Evolutionary conservation across 2,329 filamentous ascomycete species (phyloP).

Genomic region (Hypoxylon sp.): DNA sequence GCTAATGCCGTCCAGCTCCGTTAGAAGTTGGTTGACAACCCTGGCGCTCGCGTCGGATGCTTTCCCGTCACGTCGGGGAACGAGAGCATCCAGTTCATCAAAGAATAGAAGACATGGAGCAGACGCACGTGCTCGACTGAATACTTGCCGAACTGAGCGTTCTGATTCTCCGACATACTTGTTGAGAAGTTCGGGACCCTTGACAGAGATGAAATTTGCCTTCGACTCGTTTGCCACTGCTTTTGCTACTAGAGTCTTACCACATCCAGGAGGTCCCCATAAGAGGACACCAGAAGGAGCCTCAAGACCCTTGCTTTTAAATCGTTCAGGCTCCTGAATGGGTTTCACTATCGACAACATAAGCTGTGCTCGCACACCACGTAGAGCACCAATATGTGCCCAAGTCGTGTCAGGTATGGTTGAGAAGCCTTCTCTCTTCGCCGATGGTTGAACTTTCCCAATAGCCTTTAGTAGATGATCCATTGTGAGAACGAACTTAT

Average conservation of each 20-base stretch:
- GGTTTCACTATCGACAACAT: slow-evolving; percentile 89
- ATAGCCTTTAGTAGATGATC: slow-evolving; percentile 82
- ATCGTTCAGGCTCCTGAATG: slow-evolving; percentile 85
- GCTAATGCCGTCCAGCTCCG: slow-evolving; percentile 90
- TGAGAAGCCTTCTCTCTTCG: slow-evolving; percentile 93
- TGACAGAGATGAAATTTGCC: slow-evolving; percentile 98
- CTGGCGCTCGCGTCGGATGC: slow-evolving; percentile 87
- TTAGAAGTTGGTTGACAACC: slow-evolving; percentile 94
- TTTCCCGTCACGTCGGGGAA: slow-evolving; percentile 83
- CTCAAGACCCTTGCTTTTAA: slow-evolving; percentile 81
- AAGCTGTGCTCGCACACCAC: slow-evolving; percentile 84
- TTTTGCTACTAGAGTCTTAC: slow-evolving; percentile 96
- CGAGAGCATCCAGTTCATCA: slow-evolving; percentile 94
- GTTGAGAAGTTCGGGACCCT: slow-evolving; percentile 95
- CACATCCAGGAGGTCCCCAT: slow-evolving; percentile 96
- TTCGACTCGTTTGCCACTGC: slow-evolving; percentile 95
- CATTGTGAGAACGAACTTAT: slow-evolving; percentile 59
- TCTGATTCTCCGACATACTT: slow-evolving; percentile 99
- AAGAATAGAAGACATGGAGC: slow-evolving; percentile 97
- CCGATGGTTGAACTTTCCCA: slow-evolving; percentile 81
- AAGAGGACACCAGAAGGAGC: slow-evolving; percentile 90
- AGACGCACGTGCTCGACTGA: slow-evolving; percentile 86
- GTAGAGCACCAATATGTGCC: slow-evolving; percentile 89
- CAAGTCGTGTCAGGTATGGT: slow-evolving; percentile 95
- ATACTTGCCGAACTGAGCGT: slow-evolving; percentile 91